A percentile compares a stretch with the other conserved stretches of the same genome.
Conservation (phyloP, 176 grass and related monocot genomes). For the Olyra latifolia region DNA sequence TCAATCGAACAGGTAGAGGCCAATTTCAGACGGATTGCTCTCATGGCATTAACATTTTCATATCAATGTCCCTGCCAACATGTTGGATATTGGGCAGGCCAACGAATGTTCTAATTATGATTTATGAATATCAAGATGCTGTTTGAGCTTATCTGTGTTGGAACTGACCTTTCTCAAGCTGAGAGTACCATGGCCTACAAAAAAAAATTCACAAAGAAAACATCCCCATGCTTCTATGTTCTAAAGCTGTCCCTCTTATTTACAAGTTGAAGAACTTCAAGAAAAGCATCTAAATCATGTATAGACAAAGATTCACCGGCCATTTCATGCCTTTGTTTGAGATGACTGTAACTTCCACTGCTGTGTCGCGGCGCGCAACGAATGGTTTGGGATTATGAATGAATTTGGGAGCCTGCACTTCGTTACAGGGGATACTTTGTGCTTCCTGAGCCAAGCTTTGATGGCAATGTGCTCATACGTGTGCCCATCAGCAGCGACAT, state of each 20-base stretch:
- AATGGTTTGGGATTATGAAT: conserved; percentile 71
- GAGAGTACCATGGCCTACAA: background rate
- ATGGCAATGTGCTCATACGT: conserved; percentile 80
- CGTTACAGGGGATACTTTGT: conserved; percentile 64
- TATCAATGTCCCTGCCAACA: background rate
- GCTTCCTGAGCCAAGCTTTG: conserved; percentile 71
- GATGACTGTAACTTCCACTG: conserved; percentile 64
- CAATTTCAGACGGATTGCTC: background rate
- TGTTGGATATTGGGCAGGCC: background rate
- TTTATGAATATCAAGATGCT: background rate
- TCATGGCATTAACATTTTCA: background rate
- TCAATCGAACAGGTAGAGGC: background rate
- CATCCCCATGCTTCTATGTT: background rate
- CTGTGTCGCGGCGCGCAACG: conserved; percentile 62
- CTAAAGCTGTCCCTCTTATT: background rate
- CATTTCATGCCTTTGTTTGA: conserved; percentile 20
- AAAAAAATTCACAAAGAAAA: too few species aligned
- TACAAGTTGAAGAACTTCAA: background rate
- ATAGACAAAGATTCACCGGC: background rate
- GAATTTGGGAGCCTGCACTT: conserved; percentile 39
- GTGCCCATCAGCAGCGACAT: conserved; percentile 79
- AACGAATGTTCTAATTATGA: background rate
- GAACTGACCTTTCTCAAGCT: background rate
- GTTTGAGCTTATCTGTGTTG: background rate
- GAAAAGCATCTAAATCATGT: background rate